A percentile compares a stretch with the other conserved stretches of the same genome.
Conservation (phyloP, 192 early-diverging fungal species). For the Geosiphon pyriformis region DNA sequence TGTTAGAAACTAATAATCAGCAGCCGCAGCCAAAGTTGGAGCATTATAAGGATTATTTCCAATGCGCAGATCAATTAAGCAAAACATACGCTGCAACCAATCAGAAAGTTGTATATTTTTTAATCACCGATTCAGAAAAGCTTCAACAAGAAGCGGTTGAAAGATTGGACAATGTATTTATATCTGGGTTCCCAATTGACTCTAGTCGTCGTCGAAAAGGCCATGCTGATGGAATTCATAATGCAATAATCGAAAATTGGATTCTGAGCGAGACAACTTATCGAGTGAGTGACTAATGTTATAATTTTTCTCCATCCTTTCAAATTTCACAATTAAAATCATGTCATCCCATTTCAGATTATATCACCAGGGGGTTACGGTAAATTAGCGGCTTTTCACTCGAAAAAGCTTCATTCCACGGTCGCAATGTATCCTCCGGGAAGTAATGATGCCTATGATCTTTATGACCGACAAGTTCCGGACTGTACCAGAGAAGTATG, state of each 20-base stretch:
- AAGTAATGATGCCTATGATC: too few relatives aligned
- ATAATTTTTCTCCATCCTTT: background rate
- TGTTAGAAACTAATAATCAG: too few relatives aligned
- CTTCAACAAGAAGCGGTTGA: constrained; percentile 33
- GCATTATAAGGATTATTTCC: constrained; percentile 35
- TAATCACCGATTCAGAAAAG: constrained; percentile 39
- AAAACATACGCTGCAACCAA: constrained; percentile 26
- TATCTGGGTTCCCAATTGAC: constrained; percentile 35
- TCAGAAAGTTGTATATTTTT: constrained; percentile 35
- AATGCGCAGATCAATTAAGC: constrained; percentile 37
- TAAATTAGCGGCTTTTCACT: constrained; percentile 40
- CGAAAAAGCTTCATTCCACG: constrained; percentile 20
- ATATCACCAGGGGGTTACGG: constrained; percentile 32
- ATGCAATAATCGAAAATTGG: constrained; percentile 44
- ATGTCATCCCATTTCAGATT: background rate
- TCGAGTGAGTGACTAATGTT: constrained; percentile 30
- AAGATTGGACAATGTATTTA: constrained; percentile 29
- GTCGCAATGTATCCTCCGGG: background rate
- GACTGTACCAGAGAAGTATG: constrained; percentile 10
- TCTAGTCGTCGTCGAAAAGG: constrained; percentile 4
- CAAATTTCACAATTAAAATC: background rate
- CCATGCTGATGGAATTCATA: constrained; percentile 35
- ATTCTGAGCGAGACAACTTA: constrained; percentile 38
- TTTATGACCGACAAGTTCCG: background rate
- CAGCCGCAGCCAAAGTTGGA: constrained; percentile 12